Evolutionary conservation across 2,329 filamentous ascomycete species (phyloP).

Genomic region (Paracamarosporium sp.): DNA sequence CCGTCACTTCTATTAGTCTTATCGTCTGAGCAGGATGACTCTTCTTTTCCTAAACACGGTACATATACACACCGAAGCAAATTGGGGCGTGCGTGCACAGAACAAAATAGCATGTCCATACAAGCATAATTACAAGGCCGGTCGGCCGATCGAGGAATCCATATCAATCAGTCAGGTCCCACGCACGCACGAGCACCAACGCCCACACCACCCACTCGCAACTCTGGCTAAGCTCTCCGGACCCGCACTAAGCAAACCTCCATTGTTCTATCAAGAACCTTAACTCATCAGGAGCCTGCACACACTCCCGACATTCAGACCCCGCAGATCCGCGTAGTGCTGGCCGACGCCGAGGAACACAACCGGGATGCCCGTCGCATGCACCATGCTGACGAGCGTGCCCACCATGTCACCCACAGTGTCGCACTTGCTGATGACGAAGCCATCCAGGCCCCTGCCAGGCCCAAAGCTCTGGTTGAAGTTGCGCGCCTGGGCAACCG

Average conservation of each 20-base stretch:
- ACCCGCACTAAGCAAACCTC: not conserved
- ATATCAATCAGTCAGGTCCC: too few relatives aligned
- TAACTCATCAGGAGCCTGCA: conserved; percentile 66
- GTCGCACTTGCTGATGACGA: conserved; percentile 98
- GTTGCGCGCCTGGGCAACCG: conserved; percentile 92
- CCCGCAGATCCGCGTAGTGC: conserved; percentile 70
- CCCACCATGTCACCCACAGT: conserved; percentile 99
- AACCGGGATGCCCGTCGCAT: conserved; percentile 95
- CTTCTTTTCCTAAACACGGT: too few relatives aligned
- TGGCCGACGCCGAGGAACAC: conserved; percentile 83
- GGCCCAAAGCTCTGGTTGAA: conserved; percentile 93
- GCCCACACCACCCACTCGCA: too few relatives aligned
- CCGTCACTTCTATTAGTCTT: too few relatives aligned
- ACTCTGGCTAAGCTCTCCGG: too few relatives aligned
- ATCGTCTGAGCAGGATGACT: too few relatives aligned
- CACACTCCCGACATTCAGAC: conserved; percentile 69
- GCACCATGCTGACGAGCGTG: conserved; percentile 94
- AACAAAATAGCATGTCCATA: not conserved
- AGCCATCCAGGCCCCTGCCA: conserved; percentile 83
- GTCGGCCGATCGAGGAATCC: too few relatives aligned
- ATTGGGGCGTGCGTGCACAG: not conserved
- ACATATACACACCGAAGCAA: too few relatives aligned
- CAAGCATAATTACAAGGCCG: not conserved
- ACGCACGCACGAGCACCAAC: not conserved
- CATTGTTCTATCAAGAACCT: not conserved